Base-by-base conservation (phyloP, 1,284 basidiomycete genomes). In the Ustilago vetiveriae region DNA sequence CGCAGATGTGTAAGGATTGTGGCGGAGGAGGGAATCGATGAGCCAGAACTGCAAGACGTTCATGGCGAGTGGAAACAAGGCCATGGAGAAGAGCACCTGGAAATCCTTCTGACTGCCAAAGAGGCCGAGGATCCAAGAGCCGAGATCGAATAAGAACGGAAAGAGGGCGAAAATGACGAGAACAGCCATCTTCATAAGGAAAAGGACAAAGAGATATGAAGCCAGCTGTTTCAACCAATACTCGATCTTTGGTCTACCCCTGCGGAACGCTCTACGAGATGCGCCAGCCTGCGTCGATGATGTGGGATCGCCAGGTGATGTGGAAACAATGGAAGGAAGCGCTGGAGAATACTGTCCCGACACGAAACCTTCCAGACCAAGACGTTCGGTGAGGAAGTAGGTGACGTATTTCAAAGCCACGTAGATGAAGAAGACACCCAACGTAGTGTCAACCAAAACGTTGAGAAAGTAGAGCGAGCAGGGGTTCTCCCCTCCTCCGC, bases 51-150 rank as follows among this genome's bases (percentile, higher is more conserved):
- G 73, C 14, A 80, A 29, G 10, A 72, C 68, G 53, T 82, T 97
- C 93, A 96, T 96, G 56, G 90, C 85, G 62, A 94, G 89, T 1
- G 94, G 94, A 84, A 96, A 94, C 43, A 97, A 81, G 52, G 92
- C 92, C 91, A 97, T 95, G 30, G 89, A 89, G 75, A 70, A 77
- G 38, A 83, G 73, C 24, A 84, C 78, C 45, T 79, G 79, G 14
- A 65, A 42, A 17, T 69, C 63, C 84, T 88, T 48, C 84, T 85
- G 71, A 17, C 67, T 71, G 46, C 86, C 88, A 23, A 92, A 88
- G 88, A 92, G 92, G 62, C 87, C 87, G 29, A 98, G 84, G 13
- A 95, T 83, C 90, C 90, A 93, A 54, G 90, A 90, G 14, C 90
- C 92, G 23, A 91, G 81, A 13, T 85, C 84, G 74, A 90, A 89